Conservation (phyloP, 768 basidiomycete species). For the Auricularia sp. region DNA sequence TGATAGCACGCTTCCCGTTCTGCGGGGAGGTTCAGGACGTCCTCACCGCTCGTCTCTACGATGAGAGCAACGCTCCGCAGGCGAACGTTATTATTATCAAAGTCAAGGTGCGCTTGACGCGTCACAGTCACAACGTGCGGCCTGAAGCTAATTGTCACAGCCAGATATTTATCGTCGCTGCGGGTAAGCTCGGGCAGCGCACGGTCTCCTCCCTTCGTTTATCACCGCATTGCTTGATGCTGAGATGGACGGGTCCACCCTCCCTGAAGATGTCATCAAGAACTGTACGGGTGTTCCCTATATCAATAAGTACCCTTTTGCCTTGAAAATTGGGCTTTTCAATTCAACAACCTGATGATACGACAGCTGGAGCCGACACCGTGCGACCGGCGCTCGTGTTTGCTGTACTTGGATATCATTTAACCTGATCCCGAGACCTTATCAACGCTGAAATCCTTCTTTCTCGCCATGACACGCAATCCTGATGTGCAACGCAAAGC, state of each 20-base stretch:
- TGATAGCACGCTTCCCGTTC: too few relatives aligned
- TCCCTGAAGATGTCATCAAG: conserved; percentile 34
- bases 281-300: conserved; percentile 38
- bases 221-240: conserved; percentile 14
- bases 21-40: too few relatives aligned
- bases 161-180: too few relatives aligned
- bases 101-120: too few relatives aligned
- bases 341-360: conserved; percentile 2
- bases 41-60: too few relatives aligned
- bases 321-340: conserved; percentile 17
- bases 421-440: conserved; percentile 29
- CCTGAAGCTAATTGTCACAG: too few relatives aligned
- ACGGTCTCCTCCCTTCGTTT: too few relatives aligned
- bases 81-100: too few relatives aligned
- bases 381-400: conserved; percentile 7
- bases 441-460: conserved; percentile 37
- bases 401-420: neutral
- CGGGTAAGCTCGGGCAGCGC: too few relatives aligned
- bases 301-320: conserved; percentile 21
- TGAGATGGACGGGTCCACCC: neutral
- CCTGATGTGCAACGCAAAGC: conserved; percentile 39
- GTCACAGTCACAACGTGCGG: too few relatives aligned
- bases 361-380: conserved; percentile 24
- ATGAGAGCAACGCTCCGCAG: too few relatives aligned
- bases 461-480: conserved; percentile 44